Percentiles rank a stretch among this genome's conserved stretches.
Conservation (phyloP, 768 basidiomycete genomes). For the Suillus clintonianus region DNA sequence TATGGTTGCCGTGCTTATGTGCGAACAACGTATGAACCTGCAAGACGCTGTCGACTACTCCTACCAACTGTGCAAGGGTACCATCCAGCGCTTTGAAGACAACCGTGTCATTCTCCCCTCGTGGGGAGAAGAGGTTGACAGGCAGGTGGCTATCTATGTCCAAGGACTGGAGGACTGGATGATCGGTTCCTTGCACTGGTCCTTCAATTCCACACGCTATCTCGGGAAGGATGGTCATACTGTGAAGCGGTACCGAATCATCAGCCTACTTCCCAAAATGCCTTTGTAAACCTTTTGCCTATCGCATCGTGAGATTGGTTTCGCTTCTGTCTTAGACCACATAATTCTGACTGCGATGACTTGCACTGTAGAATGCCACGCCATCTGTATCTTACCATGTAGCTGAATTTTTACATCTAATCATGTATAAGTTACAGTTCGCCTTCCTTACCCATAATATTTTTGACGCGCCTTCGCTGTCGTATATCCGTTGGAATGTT, state of each 20-base stretch:
- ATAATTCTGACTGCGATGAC: background rate
- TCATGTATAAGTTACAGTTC: too few relatives aligned
- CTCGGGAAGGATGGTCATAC: slow-evolving; percentile 56
- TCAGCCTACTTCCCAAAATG: slow-evolving; percentile 50
- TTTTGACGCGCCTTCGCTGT: too few relatives aligned
- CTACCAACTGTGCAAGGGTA: slow-evolving; percentile 58
- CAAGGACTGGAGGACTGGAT: slow-evolving; percentile 69
- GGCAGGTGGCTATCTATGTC: slow-evolving; percentile 58
- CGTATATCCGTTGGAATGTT: too few relatives aligned
- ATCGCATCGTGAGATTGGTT: background rate
- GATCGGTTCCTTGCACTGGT: slow-evolving; percentile 72
- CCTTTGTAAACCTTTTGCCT: slow-evolving; percentile 21
- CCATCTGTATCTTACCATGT: background rate
- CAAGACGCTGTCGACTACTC: slow-evolving; percentile 66
- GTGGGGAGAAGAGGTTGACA: slow-evolving; percentile 62
- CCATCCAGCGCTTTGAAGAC: slow-evolving; percentile 52
- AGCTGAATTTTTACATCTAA: too few relatives aligned
- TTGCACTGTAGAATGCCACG: background rate
- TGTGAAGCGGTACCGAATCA: slow-evolving; percentile 41
- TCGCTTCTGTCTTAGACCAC: background rate
- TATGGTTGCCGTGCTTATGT: slow-evolving; percentile 70
- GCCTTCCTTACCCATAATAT: too few relatives aligned
- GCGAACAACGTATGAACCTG: slow-evolving; percentile 53
- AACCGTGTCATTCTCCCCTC: slow-evolving; percentile 25
- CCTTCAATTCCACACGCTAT: slow-evolving; percentile 51